phyloP scores from a whole-genome alignment of 495 filamentous ascomycete genomes.

The Neurospora sp. region DNA sequence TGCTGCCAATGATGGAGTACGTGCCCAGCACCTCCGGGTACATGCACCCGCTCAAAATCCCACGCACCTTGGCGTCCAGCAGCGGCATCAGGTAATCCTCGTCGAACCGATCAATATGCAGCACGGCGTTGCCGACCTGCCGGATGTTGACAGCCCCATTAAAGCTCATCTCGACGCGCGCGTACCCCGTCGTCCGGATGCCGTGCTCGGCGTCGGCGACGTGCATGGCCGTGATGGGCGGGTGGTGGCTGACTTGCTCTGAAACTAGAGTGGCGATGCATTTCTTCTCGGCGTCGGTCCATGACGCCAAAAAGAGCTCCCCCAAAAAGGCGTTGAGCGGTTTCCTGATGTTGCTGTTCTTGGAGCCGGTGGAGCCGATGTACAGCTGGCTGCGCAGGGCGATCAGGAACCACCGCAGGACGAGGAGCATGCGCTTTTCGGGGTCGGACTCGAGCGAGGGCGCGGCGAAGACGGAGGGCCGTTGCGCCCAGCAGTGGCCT shows the following conservation, averaged over 20 bases:
- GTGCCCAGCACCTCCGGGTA: conserved; percentile 33
- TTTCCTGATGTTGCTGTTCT: conserved; percentile 40
- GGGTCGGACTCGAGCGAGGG: conserved; percentile 61
- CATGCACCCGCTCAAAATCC: conserved; percentile 30
- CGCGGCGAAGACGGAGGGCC: conserved; percentile 70
- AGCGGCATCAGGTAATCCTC: conserved; percentile 42
- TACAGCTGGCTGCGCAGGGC: conserved; percentile 71
- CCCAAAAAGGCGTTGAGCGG: conserved; percentile 95
- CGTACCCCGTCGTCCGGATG: conserved; percentile 72
- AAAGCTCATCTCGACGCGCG: conserved; percentile 78
- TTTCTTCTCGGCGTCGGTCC: conserved; percentile 92
- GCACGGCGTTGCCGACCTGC: conserved; percentile 68
- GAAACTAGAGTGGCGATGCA: conserved; percentile 93
- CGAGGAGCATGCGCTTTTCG: conserved; percentile 60
- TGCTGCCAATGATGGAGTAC: conserved; percentile 24
- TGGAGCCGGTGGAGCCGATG: conserved; percentile 12
- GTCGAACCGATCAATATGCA: conserved; percentile 35
- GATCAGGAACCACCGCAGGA: conserved; percentile 76
- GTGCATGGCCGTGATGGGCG: conserved; percentile 81
- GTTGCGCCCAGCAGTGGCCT: conserved; percentile 80
- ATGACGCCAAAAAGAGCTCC: conserved; percentile 73
- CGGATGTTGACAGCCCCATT: conserved; percentile 67
- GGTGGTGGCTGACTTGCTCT: conserved; percentile 97
- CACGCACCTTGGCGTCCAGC: conserved; percentile 33
- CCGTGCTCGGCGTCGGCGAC: conserved; percentile 67